A percentile compares a stretch with the other conserved stretches of the same genome.
phyloP scores from a whole-genome alignment of 75 land plant species.

The Ceratopteris richardii region DNA sequence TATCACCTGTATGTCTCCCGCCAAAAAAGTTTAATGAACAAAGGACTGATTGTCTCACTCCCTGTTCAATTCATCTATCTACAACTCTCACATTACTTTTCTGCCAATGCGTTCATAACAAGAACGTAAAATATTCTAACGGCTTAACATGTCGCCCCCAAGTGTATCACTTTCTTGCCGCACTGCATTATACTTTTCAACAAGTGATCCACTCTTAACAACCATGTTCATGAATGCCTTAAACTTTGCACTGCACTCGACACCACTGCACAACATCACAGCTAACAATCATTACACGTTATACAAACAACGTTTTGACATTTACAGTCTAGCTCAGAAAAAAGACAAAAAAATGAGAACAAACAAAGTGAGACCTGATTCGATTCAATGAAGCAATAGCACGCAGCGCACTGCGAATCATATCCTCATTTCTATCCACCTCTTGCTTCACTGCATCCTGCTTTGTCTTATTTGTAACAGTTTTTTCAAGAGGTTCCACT shows the following conservation, averaged over 20 bases:
- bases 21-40: too few relatives aligned
- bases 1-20: too few relatives aligned
- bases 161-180: slow-evolving; percentile 63
- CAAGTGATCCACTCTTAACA: slow-evolving; percentile 40
- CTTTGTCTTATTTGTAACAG: slow-evolving; percentile 83
- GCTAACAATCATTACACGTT: background rate
- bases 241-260: slow-evolving; percentile 78
- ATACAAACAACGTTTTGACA: background rate
- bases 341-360: background rate
- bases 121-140: too few relatives aligned
- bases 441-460: slow-evolving; percentile 98
- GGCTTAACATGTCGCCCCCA: slow-evolving; percentile 7
- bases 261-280: slow-evolving; percentile 44
- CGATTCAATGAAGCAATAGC: slow-evolving; percentile 85
- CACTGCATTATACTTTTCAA: slow-evolving; percentile 80
- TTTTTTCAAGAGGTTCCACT: slow-evolving; percentile 90
- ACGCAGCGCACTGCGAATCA: slow-evolving; percentile 95
- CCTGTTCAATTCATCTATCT: too few relatives aligned
- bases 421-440: slow-evolving; percentile 97
- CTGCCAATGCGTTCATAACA: too few relatives aligned
- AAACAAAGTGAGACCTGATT: slow-evolving; percentile 48
- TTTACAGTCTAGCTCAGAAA: background rate
- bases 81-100: too few relatives aligned
- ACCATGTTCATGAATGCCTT: slow-evolving; percentile 76
- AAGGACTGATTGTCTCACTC: too few relatives aligned